Conservation (phyloP, 164 flowering plant genomes). For the Dillenia turbinata region DNA sequence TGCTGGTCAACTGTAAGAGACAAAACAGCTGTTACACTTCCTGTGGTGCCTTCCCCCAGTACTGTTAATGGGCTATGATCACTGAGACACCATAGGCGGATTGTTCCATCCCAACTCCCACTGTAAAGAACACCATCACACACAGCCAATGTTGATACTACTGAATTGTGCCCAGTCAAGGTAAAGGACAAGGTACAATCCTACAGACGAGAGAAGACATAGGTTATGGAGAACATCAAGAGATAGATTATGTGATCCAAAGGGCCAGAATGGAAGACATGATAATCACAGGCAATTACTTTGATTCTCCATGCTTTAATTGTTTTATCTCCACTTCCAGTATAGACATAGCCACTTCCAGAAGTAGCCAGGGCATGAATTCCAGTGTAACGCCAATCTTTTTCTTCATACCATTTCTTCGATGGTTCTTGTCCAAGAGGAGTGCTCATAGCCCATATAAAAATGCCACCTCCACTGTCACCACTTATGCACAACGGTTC, state of each 20-base stretch:
- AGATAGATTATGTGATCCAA: neutral
- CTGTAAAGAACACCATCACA: constrained; percentile 79
- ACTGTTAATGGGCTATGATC: constrained; percentile 82
- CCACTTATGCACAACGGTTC: constrained; percentile 72
- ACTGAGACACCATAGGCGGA: constrained; percentile 77
- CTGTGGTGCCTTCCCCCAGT: constrained; percentile 56
- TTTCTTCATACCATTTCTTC: constrained; percentile 65
- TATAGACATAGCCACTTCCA: constrained; percentile 54
- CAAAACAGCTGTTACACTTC: constrained; percentile 48
- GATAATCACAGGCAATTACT: constrained; percentile 28
- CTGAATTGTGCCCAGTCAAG: constrained; percentile 88
- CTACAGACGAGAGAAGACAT: constrained; percentile 29
- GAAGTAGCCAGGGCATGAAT: constrained; percentile 69
- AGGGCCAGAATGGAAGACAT: neutral
- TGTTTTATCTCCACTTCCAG: constrained; percentile 86
- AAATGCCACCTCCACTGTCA: constrained; percentile 83
- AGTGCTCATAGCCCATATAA: constrained; percentile 49
- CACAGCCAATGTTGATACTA: constrained; percentile 61
- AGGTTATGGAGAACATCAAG: neutral
- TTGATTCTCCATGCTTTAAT: constrained; percentile 87
- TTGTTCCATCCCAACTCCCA: constrained; percentile 99
- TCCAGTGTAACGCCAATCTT: constrained; percentile 97
- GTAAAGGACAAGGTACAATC: constrained; percentile 63
- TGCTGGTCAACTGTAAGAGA: constrained; percentile 46
- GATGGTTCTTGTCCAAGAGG: constrained; percentile 48